Conservation (phyloP, 2,329 filamentous ascomycete species). For the Colletotrichum sp. region DNA sequence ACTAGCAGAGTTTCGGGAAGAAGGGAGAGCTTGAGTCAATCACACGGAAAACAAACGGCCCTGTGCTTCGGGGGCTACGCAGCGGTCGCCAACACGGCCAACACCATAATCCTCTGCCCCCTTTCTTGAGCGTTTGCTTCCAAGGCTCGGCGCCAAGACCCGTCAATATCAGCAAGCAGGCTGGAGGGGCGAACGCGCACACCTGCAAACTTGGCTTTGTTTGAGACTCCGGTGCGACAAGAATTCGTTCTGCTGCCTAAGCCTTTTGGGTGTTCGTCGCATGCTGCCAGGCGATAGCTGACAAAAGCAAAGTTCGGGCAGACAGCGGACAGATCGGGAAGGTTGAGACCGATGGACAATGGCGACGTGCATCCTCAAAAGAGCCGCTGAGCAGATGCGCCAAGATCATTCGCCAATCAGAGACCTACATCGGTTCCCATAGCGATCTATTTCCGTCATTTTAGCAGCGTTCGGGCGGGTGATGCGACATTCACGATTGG, state of each 20-base stretch:
- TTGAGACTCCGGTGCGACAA: background rate
- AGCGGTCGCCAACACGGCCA: background rate
- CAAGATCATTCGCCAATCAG: background rate
- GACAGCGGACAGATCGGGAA: background rate
- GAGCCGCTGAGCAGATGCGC: background rate
- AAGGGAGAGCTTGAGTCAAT: background rate
- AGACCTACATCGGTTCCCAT: background rate
- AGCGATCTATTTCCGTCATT: background rate
- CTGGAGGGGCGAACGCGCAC: background rate
- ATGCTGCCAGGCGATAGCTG: background rate
- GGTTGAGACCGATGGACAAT: background rate
- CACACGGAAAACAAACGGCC: background rate
- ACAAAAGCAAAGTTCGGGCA: background rate
- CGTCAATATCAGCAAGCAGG: background rate
- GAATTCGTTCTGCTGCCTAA: background rate
- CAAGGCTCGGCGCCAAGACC: constrained; percentile 9
- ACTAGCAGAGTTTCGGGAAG: constrained; percentile 11
- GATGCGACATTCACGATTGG: background rate
- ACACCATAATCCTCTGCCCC: background rate
- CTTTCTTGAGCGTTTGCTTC: background rate
- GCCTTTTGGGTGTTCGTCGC: background rate
- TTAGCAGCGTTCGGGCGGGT: background rate
- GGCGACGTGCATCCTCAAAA: background rate
- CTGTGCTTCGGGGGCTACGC: background rate
- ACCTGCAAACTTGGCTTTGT: background rate